Percentiles rank a stretch among this genome's conserved stretches.
Conservation (phyloP, 2,329 filamentous ascomycete genomes). For the Aspergillus transmontanensis region DNA sequence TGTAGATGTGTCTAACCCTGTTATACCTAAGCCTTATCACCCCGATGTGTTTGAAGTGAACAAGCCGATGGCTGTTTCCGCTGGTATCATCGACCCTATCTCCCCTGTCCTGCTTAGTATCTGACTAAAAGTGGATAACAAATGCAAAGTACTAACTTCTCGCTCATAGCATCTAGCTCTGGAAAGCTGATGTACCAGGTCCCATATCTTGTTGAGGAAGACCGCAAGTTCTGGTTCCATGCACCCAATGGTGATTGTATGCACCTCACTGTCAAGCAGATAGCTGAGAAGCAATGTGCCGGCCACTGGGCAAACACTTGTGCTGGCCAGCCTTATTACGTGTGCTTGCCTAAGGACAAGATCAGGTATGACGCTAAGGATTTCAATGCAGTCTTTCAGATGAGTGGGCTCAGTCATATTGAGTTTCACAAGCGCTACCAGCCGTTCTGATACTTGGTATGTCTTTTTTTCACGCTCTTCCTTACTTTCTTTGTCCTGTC, state of each 20-base stretch:
- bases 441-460: neutral
- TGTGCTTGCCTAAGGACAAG: neutral
- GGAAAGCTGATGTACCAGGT: neutral
- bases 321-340: neutral
- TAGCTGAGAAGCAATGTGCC: neutral
- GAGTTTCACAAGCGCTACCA: neutral
- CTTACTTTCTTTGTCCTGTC: neutral
- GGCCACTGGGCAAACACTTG: neutral
- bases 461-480: neutral
- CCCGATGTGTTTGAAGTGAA: neutral
- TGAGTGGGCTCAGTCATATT: neutral
- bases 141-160: neutral
- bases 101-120: neutral
- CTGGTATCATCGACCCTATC: neutral
- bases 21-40: neutral
- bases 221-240: neutral
- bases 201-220: neutral
- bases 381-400: neutral
- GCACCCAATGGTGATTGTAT: neutral
- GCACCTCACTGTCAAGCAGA: neutral
- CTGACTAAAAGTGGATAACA: neutral
- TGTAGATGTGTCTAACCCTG: neutral
- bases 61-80: neutral
- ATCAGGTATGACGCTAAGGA: neutral
- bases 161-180: neutral